Base-by-base conservation (phyloP, 768 basidiomycete species). In the Lanmaoa pseudosensibilis region DNA sequence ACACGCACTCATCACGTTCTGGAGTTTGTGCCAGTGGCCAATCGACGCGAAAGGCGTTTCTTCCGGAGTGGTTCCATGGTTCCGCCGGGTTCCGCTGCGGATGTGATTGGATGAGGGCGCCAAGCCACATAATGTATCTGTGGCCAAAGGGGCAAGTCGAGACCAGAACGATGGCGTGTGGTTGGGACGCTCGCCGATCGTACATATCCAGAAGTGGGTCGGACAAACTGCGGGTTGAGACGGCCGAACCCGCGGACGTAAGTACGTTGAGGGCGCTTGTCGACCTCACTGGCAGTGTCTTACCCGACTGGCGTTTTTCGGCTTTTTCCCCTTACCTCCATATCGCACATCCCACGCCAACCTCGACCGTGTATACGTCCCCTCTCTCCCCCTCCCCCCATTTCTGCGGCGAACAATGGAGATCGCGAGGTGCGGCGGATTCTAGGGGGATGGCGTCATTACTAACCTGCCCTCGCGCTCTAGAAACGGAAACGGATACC, bases 61-160 rank as follows among this genome's bases (percentile, higher is more conserved):
- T 23, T 55, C 36, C 39, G 46, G 50, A 16, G 23, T 3, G 45
- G 30, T 18, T 36, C 1, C 11, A 33, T 39, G 18, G 33, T 49
- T 48, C 47, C 32, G 52, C 44, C 25, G 36, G 46, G 54, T 53
- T 34, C 30, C 33, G 18, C 38, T 53, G 39, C 33, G 47, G 53
- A 47, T 55, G 37, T 57, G 46, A 48, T 39, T 55, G 41, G 30
- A 36, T 18, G 19, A 39, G 19, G 25, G 11, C 19, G 33, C 34
- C 32, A 47, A 64, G 67, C 56, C 59, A 64, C 61, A 56, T 19
- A 23, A 69, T 57, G 64, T 23, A 64, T 45, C 19, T 21, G 1
- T 40, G 9, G 25, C 34, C 36, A 25, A 55, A 46, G 44, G 33
- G 44, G 52, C 50, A 52, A 54, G 1, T 54, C 41, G 25, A 49